Evolutionary conservation across 495 filamentous ascomycete species (phyloP), one percentile per base, ranked within the genome.

Genomic region (Penicillium nucicola): DNA sequence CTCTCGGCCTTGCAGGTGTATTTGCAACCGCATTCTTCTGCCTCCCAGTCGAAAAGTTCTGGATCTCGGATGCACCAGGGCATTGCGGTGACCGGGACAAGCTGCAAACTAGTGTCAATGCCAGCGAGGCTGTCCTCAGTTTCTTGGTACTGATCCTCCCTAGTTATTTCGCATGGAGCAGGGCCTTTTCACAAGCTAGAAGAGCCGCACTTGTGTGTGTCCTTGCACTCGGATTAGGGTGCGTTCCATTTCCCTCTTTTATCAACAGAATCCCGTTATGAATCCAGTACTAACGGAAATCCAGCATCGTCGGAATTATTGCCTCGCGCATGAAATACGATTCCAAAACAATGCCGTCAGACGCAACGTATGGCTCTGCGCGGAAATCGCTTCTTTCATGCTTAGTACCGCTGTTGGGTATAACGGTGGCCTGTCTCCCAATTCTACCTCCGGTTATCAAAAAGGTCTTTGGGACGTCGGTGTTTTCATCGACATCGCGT

Each of bases 391-490:
- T 59, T 4, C 23, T 65, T 0, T 50, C 58, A 2, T 52, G 47
- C 22, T 22, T 53, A n/a, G 36, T 50, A 0, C 41, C 42, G 3
- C 28, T 55, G 1, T 13, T 65, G 5, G 61, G 55, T 6, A 55
- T 65, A 19, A 62, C 62, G 14, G 42, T 43, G 1, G 52, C 58
- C 11, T 62, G 52, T 42, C 40, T 65, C 5, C 61, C 61, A 11
- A 42, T 46, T 0, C 30, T 58, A 5, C 19, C 52, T 10, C 51
- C 61, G 9, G 33, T 39, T 0, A 45, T 52, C 8, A 22, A 50
- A 32, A 35, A 7, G 22, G n/a, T 53, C 2, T 54, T 41, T 13
- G 18, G 56, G 32, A 40, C 36, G 4, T 34, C 43, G 1, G 14
- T 48, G 0, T 50, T 48, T 18, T 45, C 48, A 14, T 39, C 52